These are phyloP conservation scores for Ampelomyces quisqualis DNA, from an alignment of 2,329 filamentous ascomycete genomes.

Conservation along the genomic window DNA sequence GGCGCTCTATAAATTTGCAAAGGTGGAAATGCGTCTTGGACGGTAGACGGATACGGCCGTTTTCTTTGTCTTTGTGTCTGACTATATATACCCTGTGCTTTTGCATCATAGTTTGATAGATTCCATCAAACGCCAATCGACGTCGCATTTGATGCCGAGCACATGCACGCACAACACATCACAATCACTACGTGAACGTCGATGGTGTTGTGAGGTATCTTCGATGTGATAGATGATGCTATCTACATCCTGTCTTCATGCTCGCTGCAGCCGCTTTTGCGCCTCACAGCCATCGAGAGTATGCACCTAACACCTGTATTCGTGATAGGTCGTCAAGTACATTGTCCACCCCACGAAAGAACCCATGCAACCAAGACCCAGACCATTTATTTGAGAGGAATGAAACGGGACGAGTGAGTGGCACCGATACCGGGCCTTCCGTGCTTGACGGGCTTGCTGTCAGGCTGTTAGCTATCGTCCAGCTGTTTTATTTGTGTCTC, in stretches of 20 bases:
- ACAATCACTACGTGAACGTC: neutral
- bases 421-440: constrained; percentile 99
- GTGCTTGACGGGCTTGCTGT: constrained; percentile 99
- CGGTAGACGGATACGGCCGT: constrained; percentile 41
- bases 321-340: constrained; percentile 46
- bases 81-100: too few species aligned
- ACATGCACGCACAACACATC: neutral
- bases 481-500: too few species aligned
- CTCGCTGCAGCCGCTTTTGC: constrained; percentile 31
- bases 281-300: constrained; percentile 37
- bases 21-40: constrained; percentile 85
- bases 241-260: constrained; percentile 37
- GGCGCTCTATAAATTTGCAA: constrained; percentile 79
- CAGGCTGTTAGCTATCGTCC: constrained; percentile 44
- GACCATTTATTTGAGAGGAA: constrained; percentile 88
- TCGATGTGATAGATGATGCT: constrained; percentile 33
- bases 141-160: neutral
- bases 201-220: constrained; percentile 32
- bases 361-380: constrained; percentile 46
- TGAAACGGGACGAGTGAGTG: constrained; percentile 99
- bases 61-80: constrained; percentile 8
- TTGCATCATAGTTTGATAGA: too few species aligned
- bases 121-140: neutral
- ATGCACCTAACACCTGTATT: constrained; percentile 45
- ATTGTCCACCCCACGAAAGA: constrained; percentile 40